A percentile compares a stretch with the other conserved stretches of the same genome.
phyloP scores from a whole-genome alignment of 345 rosid genomes.

The Aegle marmelos region DNA sequence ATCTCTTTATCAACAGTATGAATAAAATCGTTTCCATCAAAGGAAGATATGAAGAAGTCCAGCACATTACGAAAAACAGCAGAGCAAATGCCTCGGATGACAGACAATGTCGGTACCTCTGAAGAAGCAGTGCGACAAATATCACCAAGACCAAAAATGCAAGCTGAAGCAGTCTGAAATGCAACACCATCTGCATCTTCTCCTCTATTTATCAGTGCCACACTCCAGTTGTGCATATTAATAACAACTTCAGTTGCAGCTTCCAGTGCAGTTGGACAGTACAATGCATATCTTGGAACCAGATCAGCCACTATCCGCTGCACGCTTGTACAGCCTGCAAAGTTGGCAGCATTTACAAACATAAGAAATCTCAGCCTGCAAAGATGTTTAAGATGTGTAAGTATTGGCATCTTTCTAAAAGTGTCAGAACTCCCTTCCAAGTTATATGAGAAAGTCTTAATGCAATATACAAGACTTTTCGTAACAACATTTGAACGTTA shows the following conservation, averaged over 20 bases:
- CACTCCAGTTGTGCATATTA: slow-evolving; percentile 55
- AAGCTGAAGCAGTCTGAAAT: slow-evolving; percentile 75
- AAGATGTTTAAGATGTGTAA: neutral
- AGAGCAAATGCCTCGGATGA: slow-evolving; percentile 56
- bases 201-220: slow-evolving; percentile 48
- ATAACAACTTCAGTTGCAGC: slow-evolving; percentile 68
- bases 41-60: slow-evolving; percentile 58
- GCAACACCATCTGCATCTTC: slow-evolving; percentile 74
- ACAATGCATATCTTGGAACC: slow-evolving; percentile 77
- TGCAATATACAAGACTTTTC: neutral
- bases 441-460: neutral
- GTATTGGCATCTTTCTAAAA: neutral
- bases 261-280: slow-evolving; percentile 77
- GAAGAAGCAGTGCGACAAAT: slow-evolving; percentile 64
- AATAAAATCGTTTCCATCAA: slow-evolving; percentile 48
- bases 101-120: slow-evolving; percentile 45
- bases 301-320: slow-evolving; percentile 87
- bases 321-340: slow-evolving; percentile 84
- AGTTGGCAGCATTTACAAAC: slow-evolving; percentile 5
- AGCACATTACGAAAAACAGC: slow-evolving; percentile 70
- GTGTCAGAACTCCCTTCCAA: neutral
- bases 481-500: neutral
- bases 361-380: slow-evolving; percentile 2
- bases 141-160: slow-evolving; percentile 82
- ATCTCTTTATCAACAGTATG: slow-evolving; percentile 56